phyloP scores from a whole-genome alignment of 78 protist genomes.

The Mantamonas sphyraenae region DNA sequence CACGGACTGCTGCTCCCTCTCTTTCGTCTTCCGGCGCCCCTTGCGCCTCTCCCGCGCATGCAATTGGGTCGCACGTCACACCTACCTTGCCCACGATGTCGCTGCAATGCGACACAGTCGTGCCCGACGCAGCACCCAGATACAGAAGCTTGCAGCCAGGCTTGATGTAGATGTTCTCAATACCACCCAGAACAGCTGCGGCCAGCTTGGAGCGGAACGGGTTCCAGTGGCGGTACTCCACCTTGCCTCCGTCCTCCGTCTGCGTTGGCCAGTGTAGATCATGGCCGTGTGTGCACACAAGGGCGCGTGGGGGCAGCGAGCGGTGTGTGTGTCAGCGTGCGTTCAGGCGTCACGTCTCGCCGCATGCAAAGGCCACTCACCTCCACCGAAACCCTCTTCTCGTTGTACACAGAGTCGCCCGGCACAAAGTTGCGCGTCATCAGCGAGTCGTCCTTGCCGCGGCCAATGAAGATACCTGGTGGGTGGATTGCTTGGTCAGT shows the following conservation, averaged over 20 bases:
- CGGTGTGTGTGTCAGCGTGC: neutral
- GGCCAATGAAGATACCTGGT: conserved; percentile 85
- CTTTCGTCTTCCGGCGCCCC: too few species aligned
- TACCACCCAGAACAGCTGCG: conserved; percentile 96
- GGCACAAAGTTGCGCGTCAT: conserved; percentile 86
- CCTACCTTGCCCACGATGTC: conserved; percentile 97
- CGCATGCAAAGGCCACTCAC: conserved; percentile 11
- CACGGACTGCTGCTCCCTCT: too few species aligned
- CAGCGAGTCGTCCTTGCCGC: conserved; percentile 84
- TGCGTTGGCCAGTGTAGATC: neutral
- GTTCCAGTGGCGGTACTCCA: conserved; percentile 99
- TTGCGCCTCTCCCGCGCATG: too few species aligned
- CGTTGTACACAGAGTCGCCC: conserved; percentile 98
- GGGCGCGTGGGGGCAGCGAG: too few species aligned
- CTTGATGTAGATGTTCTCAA: conserved; percentile 78
- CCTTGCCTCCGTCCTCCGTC: conserved; percentile 59
- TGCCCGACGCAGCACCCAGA: conserved; percentile 99
- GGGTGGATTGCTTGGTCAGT: neutral
- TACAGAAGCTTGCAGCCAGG: conserved; percentile 99
- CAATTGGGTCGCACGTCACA: too few species aligned
- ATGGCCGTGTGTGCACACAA: neutral
- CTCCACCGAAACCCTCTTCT: conserved; percentile 93
- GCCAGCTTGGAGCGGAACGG: conserved; percentile 99
- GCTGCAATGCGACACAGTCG: conserved; percentile 98
- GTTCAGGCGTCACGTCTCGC: neutral